Base-by-base conservation (phyloP, 192 early-diverging fungal genomes). In the Linnemannia schmuckeri region DNA sequence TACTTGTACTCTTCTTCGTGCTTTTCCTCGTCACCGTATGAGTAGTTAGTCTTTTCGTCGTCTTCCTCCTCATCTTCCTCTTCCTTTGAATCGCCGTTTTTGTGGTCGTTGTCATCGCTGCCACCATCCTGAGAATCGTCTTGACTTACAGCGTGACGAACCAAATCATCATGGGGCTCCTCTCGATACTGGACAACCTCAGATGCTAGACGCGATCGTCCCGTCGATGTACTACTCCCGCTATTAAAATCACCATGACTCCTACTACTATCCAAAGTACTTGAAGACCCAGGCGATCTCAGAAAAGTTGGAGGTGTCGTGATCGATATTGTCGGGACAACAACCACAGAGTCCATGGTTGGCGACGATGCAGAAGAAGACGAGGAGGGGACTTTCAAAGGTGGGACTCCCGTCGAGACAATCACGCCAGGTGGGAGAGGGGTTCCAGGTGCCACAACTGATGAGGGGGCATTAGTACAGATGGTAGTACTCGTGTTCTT, bases 321-420 rank as follows among this genome's bases (percentile, higher is more conserved):
- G 42, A n/a, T 47, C 10, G 73, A 44, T 13, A 49, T 74, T 4
- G 44, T 38, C 0, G 73, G 30, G 17, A 22, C n/a, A 22, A 22
- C 10, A 22, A 35, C 47, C 6, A 33, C 9, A 12, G 70, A 9
- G 6, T 22, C 38, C 4, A 72, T 24, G 5, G 6, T 72, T 35
- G 38, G 40, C 20, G 55, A 8, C n/a, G 54, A 33, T 30, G 71
- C 22, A 9, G 54, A 33, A 27, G 74, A 44, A 2, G 72, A 35
- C 17, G 27, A 22, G 1, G 24, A 38, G 5, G 40, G 35, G 18
- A 22, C 70, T 27, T 30, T 41, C 5, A 46, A 42, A 5, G 42
- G 72, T 15, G 82, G 77, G 20, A 85, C 73, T 7, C 74, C 75
- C 9, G 77, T 80, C 35, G 83, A 80, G 22, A 85, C 78, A 18